phyloP scores from a whole-genome alignment of 129 eudicot species.

The Saussurea involucrata region DNA sequence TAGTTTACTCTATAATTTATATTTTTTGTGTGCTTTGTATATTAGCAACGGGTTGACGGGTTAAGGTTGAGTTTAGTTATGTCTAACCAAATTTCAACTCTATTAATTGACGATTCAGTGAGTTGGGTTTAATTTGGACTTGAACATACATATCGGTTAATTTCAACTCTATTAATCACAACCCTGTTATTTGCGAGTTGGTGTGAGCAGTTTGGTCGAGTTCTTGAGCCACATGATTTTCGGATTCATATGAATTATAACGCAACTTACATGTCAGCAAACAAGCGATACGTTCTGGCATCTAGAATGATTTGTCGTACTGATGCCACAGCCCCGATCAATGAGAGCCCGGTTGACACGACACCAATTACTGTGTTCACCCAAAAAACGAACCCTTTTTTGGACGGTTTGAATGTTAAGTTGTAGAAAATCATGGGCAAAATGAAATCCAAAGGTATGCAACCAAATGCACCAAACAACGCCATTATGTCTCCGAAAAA shows the following conservation, averaged over 20 bases:
- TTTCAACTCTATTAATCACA: no score
- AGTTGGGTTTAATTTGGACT: no score
- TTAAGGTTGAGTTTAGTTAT: no score
- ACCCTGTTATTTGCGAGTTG: no score
- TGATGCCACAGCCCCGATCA: slow-evolving; percentile 68
- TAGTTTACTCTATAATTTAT: no score
- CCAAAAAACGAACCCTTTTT: slow-evolving; percentile 46
- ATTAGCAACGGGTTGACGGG: no score
- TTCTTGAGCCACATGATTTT: no score
- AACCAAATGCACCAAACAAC: slow-evolving; percentile 66
- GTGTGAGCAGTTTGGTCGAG: no score
- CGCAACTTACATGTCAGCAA: slow-evolving; percentile 42
- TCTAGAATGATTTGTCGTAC: slow-evolving; percentile 65
- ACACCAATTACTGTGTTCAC: slow-evolving; percentile 45
- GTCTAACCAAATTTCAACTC: no score
- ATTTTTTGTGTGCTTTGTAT: no score
- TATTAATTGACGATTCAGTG: no score
- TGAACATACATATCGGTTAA: no score
- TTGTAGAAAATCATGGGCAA: slow-evolving; percentile 76
- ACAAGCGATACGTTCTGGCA: slow-evolving; percentile 58
- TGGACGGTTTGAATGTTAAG: slow-evolving; percentile 64
- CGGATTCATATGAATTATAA: background rate
- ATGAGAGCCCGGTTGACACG: slow-evolving; percentile 35
- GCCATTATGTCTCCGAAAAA: slow-evolving; percentile 90
- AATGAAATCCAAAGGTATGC: slow-evolving; percentile 78